Conservation (phyloP, 805 yeast species). For the Soucietia sequanensis region DNA sequence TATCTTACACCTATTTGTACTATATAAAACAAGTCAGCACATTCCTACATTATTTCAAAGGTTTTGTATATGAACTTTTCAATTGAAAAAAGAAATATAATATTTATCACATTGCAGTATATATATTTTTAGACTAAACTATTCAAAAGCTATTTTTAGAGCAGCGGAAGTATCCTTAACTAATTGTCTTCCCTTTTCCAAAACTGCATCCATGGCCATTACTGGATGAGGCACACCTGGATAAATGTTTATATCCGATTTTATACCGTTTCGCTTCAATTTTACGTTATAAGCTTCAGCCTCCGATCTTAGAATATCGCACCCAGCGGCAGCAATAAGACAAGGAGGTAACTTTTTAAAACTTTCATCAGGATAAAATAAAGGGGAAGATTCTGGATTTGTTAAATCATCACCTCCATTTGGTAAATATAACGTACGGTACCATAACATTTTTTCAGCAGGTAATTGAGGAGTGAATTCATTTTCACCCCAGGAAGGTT, state of each 20-base stretch:
- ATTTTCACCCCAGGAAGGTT: slow-evolving; percentile 37
- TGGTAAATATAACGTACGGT: slow-evolving; percentile 40
- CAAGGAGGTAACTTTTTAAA: slow-evolving; percentile 41
- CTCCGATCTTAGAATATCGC: slow-evolving; percentile 46
- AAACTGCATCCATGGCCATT: slow-evolving; percentile 45
- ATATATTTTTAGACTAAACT: no score
- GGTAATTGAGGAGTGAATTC: slow-evolving; percentile 44
- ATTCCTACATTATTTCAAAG: no score
- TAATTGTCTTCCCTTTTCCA: slow-evolving; percentile 32
- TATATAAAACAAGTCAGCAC: no score
- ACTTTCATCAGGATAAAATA: slow-evolving; percentile 38
- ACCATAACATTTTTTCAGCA: slow-evolving; percentile 47
- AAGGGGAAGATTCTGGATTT: slow-evolving; percentile 40
- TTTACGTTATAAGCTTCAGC: slow-evolving; percentile 43
- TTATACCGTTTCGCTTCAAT: slow-evolving; percentile 34
- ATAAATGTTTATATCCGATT: slow-evolving; percentile 31
- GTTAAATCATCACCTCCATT: slow-evolving; percentile 19
- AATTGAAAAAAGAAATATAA: no score
- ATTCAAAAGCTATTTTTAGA: slow-evolving; percentile 23
- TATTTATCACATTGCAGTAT: no score
- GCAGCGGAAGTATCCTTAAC: slow-evolving; percentile 30
- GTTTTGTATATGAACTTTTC: no score
- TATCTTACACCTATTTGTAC: no score
- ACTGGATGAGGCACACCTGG: slow-evolving; percentile 49
- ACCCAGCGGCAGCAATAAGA: slow-evolving; percentile 40